Conservation (phyloP, 2,329 filamentous ascomycete species). For the Aspergillus eucalypticola region DNA sequence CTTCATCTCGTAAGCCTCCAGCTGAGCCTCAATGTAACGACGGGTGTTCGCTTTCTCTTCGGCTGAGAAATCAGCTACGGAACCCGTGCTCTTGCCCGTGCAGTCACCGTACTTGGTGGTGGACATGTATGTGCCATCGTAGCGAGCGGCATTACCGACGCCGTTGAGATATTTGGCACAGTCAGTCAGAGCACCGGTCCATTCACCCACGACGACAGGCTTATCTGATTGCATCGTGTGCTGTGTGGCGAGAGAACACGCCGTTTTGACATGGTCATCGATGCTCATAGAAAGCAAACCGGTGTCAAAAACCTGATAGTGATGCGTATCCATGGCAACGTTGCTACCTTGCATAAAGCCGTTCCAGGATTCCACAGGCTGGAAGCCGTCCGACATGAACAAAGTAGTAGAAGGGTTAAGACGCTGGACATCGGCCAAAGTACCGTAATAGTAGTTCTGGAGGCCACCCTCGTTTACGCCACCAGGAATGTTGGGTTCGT, state of each 20-base stretch:
- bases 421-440: conserved; percentile 50
- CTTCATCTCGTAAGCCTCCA: conserved; percentile 47
- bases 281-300: conserved; percentile 53
- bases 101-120: conserved; percentile 57
- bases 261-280: conserved; percentile 55
- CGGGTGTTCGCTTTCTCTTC: conserved; percentile 41
- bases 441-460: conserved; percentile 58
- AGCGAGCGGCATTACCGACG: conserved; percentile 60
- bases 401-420: conserved; percentile 51
- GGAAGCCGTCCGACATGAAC: conserved; percentile 55
- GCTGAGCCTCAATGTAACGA: conserved; percentile 49
- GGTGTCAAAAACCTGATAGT: conserved; percentile 65
- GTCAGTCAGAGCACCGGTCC: conserved; percentile 67
- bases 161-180: conserved; percentile 58
- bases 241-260: conserved; percentile 55
- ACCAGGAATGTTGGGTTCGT: conserved; percentile 43
- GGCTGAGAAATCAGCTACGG: conserved; percentile 47
- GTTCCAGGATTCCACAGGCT: conserved; percentile 58
- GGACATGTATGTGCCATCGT: conserved; percentile 54
- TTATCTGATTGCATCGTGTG: conserved; percentile 60
- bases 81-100: conserved; percentile 49
- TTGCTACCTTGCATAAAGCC: conserved; percentile 57
- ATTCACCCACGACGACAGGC: conserved; percentile 68
- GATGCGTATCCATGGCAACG: conserved; percentile 66
- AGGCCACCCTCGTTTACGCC: conserved; percentile 47